phyloP scores from a whole-genome alignment of 2,329 filamentous ascomycete species.

The Hypoxylon sp. region DNA sequence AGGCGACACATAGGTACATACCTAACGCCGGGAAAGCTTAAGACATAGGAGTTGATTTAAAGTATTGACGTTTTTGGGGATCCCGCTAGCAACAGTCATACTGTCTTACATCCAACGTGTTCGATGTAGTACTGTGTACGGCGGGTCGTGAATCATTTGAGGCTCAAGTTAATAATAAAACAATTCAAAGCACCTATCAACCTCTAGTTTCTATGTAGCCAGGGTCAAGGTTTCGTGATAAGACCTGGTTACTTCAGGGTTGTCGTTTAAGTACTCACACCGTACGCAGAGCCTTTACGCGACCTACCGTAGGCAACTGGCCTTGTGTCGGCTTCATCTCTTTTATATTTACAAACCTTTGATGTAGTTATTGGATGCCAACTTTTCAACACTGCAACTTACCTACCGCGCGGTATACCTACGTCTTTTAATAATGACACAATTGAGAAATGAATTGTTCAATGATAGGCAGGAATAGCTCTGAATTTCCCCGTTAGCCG shows the following conservation, averaged over 20 bases:
- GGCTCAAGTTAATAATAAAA: constrained; percentile 39
- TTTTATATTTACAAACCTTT: background rate
- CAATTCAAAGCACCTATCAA: constrained; percentile 23
- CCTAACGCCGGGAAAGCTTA: constrained; percentile 2
- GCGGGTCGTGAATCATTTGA: constrained; percentile 27
- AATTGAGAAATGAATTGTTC: constrained; percentile 2
- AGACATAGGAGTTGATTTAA: constrained; percentile 5
- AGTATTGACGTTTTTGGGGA: background rate
- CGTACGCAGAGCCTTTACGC: constrained; percentile 21
- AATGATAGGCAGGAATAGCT: constrained; percentile 21
- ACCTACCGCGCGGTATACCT: constrained; percentile 40
- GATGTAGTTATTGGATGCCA: background rate
- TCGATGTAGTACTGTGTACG: constrained; percentile 25
- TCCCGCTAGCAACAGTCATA: background rate
- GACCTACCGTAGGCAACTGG: background rate
- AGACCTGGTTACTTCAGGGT: constrained; percentile 12
- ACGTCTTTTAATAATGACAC: constrained; percentile 8
- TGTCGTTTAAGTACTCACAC: constrained; percentile 11
- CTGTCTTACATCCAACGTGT: constrained; percentile 13
- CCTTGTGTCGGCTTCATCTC: constrained; percentile 5
- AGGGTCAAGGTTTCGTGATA: constrained; percentile 27
- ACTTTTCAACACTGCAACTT: constrained; percentile 23
- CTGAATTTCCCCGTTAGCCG: constrained; percentile 35
- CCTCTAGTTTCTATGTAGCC: constrained; percentile 20
- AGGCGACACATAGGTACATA: background rate